These are phyloP conservation scores for Rubroshorea leprosula DNA, from an alignment of 345 rosid genomes.

Conservation along the genomic window DNA sequence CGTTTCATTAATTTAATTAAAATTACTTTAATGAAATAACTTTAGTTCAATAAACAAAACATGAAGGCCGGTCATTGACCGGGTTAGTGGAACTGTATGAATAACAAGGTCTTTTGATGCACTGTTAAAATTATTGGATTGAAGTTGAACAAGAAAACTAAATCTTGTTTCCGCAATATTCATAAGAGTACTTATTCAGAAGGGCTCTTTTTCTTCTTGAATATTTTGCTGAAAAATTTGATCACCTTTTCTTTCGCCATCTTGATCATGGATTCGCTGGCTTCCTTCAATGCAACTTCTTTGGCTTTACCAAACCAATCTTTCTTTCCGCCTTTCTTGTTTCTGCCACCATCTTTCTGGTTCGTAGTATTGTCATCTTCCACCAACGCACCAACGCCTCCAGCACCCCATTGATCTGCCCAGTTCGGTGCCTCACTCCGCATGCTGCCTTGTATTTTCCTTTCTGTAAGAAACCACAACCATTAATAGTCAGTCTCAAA, in stretches of 20 bases:
- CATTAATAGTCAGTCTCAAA: too few relatives aligned
- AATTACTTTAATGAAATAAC: too few relatives aligned
- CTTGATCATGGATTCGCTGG: neutral
- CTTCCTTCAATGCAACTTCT: neutral
- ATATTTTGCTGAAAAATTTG: neutral
- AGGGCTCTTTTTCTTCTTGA: neutral
- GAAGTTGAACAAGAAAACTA: too few relatives aligned
- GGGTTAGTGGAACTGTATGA: too few relatives aligned
- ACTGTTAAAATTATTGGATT: too few relatives aligned
- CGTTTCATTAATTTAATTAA: too few relatives aligned
- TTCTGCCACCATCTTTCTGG: neutral
- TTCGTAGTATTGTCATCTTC: neutral
- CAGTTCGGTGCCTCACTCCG: conserved; percentile 76
- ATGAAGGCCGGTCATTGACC: too few relatives aligned
- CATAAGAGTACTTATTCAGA: too few relatives aligned
- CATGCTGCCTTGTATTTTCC: conserved; percentile 26
- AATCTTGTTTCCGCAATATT: too few relatives aligned
- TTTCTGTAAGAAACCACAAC: neutral
- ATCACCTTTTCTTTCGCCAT: neutral
- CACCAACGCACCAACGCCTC: conserved; percentile 47
- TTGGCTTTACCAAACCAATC: neutral
- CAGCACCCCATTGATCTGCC: conserved; percentile 95
- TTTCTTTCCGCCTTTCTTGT: neutral
- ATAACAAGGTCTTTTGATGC: too few relatives aligned
- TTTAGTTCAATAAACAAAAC: too few relatives aligned